Evolutionary conservation across 2,329 filamentous ascomycete genomes (phyloP).

Genomic region (Uncinocarpus reesii): DNA sequence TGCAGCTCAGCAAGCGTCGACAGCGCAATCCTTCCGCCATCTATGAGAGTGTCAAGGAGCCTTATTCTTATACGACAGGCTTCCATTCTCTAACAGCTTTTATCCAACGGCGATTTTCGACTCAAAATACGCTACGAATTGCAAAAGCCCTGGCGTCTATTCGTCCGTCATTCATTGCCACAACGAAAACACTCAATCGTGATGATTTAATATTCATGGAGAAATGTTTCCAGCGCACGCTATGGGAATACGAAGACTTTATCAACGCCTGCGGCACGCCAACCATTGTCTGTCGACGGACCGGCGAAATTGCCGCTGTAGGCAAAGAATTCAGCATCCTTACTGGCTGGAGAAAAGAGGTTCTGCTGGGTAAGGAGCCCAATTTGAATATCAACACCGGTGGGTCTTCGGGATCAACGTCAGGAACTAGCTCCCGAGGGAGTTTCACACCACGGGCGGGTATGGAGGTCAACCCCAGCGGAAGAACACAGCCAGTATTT

Average conservation of each 20-base stretch:
- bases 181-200: conserved; percentile 74
- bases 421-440: conserved; percentile 36
- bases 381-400: conserved; percentile 80
- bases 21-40: conserved; percentile 68
- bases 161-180: conserved; percentile 84
- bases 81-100: conserved; percentile 82
- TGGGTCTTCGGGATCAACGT: conserved; percentile 30
- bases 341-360: conserved; percentile 85
- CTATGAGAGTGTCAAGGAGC: conserved; percentile 80
- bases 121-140: conserved; percentile 68
- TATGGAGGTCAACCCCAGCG: conserved; percentile 23
- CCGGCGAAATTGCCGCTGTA: conserved; percentile 86
- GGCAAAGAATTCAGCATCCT: conserved; percentile 96
- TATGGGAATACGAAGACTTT: conserved; percentile 89
- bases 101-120: conserved; percentile 65
- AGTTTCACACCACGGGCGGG: conserved; percentile 41
- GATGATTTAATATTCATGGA: conserved; percentile 96
- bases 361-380: conserved; percentile 74
- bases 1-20: conserved; percentile 39
- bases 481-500: conserved; percentile 66
- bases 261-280: conserved; percentile 81
- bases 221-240: conserved; percentile 84
- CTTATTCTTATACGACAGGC: conserved; percentile 80
- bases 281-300: conserved; percentile 81
- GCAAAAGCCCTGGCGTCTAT: conserved; percentile 82